phyloP scores from a whole-genome alignment of 208 protist genomes.

The Kentomonas sorsogonicus region DNA sequence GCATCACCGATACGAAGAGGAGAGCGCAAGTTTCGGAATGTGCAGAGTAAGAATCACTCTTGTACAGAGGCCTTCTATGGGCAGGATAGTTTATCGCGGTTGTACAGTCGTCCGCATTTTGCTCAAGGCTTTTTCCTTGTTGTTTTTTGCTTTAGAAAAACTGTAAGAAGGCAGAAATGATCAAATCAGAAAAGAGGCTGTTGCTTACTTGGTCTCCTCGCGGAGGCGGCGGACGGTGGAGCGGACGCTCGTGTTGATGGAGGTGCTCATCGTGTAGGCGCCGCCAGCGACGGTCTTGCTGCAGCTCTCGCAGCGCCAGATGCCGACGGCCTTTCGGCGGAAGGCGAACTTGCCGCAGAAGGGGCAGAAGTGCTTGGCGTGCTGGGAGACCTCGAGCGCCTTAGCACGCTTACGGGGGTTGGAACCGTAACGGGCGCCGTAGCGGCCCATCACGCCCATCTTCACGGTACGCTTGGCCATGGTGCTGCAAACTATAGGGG shows the following conservation, averaged over 20 bases:
- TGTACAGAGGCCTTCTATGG: too few relatives aligned
- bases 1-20: too few relatives aligned
- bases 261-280: constrained; percentile 94
- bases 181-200: background rate
- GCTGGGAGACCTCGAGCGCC: constrained; percentile 98
- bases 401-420: constrained; percentile 98
- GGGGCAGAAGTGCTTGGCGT: constrained; percentile 97
- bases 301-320: constrained; percentile 98
- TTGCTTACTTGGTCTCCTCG: constrained; percentile 83
- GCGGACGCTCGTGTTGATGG: constrained; percentile 96
- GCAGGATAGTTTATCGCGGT: too few relatives aligned
- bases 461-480: constrained; percentile 98
- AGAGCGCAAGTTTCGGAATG: too few relatives aligned
- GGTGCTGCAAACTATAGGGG: constrained; percentile 6
- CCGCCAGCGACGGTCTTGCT: constrained; percentile 96
- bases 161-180: constrained; percentile 11
- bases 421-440: constrained; percentile 98
- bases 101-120: too few relatives aligned
- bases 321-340: constrained; percentile 96
- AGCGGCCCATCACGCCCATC: constrained; percentile 99
- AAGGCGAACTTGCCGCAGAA: constrained; percentile 99
- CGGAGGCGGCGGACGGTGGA: constrained; percentile 97
- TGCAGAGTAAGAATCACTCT: too few relatives aligned
- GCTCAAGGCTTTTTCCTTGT: constrained; percentile 6
- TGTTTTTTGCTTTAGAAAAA: constrained; percentile 9